Percentiles rank a stretch among this genome's conserved stretches.
phyloP scores from a whole-genome alignment of 2,329 filamentous ascomycete species.

The Pyrenophora graminea region DNA sequence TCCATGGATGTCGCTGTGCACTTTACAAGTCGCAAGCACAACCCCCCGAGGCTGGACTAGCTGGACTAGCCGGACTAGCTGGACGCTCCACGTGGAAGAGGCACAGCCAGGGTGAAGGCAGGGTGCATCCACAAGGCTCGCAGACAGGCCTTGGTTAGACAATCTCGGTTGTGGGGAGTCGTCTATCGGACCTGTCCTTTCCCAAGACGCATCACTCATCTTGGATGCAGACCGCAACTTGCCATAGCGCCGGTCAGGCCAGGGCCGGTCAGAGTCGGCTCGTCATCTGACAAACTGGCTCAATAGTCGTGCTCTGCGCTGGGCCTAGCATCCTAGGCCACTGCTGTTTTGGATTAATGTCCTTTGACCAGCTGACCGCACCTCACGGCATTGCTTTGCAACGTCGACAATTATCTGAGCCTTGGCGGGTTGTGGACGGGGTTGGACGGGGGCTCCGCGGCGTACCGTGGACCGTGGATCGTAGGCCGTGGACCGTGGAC shows the following conservation, averaged over 20 bases:
- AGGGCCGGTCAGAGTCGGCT: conserved; percentile 26
- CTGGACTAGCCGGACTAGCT: background rate
- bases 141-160: conserved; percentile 8
- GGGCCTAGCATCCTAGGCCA: conserved; percentile 13
- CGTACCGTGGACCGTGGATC: conserved; percentile 1
- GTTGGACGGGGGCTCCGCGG: conserved; percentile 10
- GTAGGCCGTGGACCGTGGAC: background rate
- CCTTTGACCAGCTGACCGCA: conserved; percentile 24
- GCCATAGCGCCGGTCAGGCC: conserved; percentile 22
- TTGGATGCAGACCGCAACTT: conserved; percentile 26
- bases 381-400: conserved; percentile 11
- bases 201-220: conserved; percentile 7
- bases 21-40: background rate
- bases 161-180: conserved; percentile 21
- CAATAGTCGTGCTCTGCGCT: conserved; percentile 7
- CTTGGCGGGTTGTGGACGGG: conserved; percentile 17
- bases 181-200: conserved; percentile 14
- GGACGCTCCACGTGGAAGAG: conserved; percentile 24
- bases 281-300: conserved; percentile 16
- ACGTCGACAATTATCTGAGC: conserved; percentile 8
- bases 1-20: background rate
- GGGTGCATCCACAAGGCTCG: conserved; percentile 16
- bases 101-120: conserved; percentile 9
- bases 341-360: conserved; percentile 21
- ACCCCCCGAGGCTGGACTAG: too few relatives aligned